Evolutionary conservation across 768 basidiomycete species (phyloP).

Genomic region (Leccinum truebloodii): DNA sequence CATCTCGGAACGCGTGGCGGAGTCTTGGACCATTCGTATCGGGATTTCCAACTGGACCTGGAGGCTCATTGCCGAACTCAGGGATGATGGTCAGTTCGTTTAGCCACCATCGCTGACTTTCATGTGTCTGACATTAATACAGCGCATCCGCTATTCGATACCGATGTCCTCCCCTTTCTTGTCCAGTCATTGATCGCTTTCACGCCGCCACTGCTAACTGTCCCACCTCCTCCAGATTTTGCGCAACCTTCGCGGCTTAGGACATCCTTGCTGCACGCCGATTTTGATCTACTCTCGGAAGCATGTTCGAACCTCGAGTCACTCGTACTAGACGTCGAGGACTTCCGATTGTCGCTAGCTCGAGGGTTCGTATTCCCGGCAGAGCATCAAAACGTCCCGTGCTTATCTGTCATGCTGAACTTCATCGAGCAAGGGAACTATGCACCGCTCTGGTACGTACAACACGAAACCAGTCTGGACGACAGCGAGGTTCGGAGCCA

Average conservation of each 20-base stretch:
- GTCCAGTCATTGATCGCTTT: conserved; percentile 59
- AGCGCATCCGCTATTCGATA: conserved; percentile 61
- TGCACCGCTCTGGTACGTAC: conserved; percentile 60
- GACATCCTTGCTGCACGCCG: conserved; percentile 54
- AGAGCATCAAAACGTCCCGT: conserved; percentile 55
- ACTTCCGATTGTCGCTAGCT: conserved; percentile 70
- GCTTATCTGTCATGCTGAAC: conserved; percentile 62
- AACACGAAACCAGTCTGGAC: conserved; percentile 34
- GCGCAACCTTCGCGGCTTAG: conserved; percentile 42
- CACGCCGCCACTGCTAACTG: conserved; percentile 50
- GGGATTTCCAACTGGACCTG: conserved; percentile 76
- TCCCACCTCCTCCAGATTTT: conserved; percentile 40
- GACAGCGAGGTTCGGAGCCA: conserved; percentile 54
- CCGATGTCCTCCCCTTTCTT: conserved; percentile 64
- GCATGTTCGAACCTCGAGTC: conserved; percentile 76
- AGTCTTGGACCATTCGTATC: conserved; percentile 67
- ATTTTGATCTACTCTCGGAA: conserved; percentile 74
- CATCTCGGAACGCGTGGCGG: conserved; percentile 36
- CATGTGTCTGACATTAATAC: conserved; percentile 8
- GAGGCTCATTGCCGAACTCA: conserved; percentile 71
- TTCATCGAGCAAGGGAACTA: conserved; percentile 77
- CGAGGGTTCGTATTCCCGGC: conserved; percentile 61
- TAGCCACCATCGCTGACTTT: not conserved
- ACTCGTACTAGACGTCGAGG: conserved; percentile 75
- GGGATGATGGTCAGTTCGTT: conserved; percentile 60